Evolutionary conservation across 1,139 yeast species (phyloP), one percentile per base, ranked within the genome.

Genomic region (Blastobotrys malaysiensis): DNA sequence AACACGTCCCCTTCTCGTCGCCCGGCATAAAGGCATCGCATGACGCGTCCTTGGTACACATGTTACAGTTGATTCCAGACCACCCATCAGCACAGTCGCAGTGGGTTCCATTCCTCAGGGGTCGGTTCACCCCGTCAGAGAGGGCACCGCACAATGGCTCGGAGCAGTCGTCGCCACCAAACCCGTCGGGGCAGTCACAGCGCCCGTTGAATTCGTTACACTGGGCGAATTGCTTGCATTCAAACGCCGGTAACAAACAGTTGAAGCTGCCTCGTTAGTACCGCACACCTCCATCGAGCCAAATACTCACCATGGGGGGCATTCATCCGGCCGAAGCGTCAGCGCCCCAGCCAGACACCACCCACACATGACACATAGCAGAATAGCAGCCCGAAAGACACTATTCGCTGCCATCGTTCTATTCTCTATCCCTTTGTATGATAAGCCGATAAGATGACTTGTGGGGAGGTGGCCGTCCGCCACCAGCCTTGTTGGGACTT

Each of bases 101-200:
- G 0, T 70, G 57, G 11, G 78, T 70, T 22, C 75, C 77, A 39
- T 79, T 78, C 60, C 89, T 70, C 31, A 85, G 66, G 1, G 88
- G 84, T 57, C 98, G 77, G 53, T 85, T 79, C 24, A 67, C 66
- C 59, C 84, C 83, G 26, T 86, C 88, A 0, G 83, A 73, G 26
- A 90, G 74, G 0, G 88, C 79, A 0, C 98, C 99, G 75, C 99
- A 93, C 43, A 89, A 77, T 19, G 99, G 97, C 62, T 81, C 80
- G 0, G 91, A 79, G 70, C 99, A 93, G 67, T 93, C 97, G 63
- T 83, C 83, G 7, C 98, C 97, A 4, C 97, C 97, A 71, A 86
- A 93, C 0, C 99, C 99, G 39, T 82, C 84, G 47, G 88, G 82
- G 71, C 99, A 93, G 55, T 88, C 96, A 73, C 99, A 93, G 68